phyloP scores from a whole-genome alignment of 163 green algal species.

The Coccomyxa subellipsoidea region DNA sequence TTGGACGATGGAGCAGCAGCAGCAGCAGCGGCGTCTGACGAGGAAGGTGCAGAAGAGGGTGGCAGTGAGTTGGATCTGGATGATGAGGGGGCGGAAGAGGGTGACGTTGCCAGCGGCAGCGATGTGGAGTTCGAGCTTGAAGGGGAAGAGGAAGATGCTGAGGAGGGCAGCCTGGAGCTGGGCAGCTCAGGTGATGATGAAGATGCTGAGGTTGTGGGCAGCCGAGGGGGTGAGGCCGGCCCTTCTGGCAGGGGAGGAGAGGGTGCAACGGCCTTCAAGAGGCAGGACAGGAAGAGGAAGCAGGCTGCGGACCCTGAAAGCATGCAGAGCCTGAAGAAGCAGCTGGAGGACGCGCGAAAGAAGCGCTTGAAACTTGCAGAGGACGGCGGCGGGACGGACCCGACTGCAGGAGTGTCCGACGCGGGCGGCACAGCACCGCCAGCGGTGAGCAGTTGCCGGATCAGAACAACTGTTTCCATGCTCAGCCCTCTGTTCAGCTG shows the following conservation, averaged over 20 bases:
- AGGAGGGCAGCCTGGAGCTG: background rate
- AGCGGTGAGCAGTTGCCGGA: background rate
- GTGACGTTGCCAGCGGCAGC: background rate
- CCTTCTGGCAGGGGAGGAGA: background rate
- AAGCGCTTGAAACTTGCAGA: constrained; percentile 6
- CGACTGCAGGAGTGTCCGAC: background rate
- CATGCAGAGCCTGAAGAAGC: constrained; percentile 62
- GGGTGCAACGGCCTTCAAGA: background rate
- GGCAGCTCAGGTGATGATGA: background rate
- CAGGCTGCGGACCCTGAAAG: constrained; percentile 32
- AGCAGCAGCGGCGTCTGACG: background rate
- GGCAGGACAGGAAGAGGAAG: background rate
- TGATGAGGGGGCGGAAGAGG: background rate
- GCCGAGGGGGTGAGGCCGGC: background rate
- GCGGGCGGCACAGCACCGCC: background rate
- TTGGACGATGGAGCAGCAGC: background rate
- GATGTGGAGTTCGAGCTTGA: background rate
- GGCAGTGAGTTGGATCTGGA: background rate
- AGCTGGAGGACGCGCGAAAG: constrained; percentile 51
- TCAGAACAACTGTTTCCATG: too few species aligned
- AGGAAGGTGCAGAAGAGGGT: constrained; percentile 8
- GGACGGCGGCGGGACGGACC: background rate
- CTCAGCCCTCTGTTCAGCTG: too few species aligned
- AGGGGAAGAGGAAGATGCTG: background rate
- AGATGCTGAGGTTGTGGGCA: background rate